A percentile compares a stretch with the other conserved stretches of the same genome.
These are phyloP conservation scores for Sphagnum contortum DNA, from an alignment of 225 moss, liverwort and hornwort species.

Conservation along the genomic window DNA sequence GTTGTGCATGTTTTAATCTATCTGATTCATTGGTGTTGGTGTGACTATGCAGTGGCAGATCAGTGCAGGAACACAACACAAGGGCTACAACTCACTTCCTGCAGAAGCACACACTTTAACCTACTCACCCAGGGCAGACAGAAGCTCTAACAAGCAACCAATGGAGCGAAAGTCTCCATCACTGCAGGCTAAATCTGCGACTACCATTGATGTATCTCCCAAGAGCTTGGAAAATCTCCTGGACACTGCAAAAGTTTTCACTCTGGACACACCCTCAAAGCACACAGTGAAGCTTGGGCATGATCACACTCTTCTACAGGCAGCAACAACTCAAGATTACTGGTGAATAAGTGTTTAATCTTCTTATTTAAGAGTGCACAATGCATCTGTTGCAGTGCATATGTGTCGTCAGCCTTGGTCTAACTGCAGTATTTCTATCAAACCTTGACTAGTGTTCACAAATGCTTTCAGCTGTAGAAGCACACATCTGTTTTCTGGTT, in stretches of 20 bases:
- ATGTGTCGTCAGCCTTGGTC: too few species aligned
- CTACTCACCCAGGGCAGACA: slow-evolving; percentile 41
- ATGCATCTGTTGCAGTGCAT: too few species aligned
- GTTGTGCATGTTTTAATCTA: background rate
- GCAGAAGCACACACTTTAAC: slow-evolving; percentile 35
- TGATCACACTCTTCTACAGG: slow-evolving; percentile 83
- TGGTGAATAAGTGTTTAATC: slow-evolving; percentile 29
- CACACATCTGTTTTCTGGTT: too few species aligned
- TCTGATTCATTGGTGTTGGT: slow-evolving; percentile 10
- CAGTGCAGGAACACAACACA: slow-evolving; percentile 45
- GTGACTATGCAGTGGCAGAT: slow-evolving; percentile 60
- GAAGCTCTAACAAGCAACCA: slow-evolving; percentile 44
- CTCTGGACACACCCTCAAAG: slow-evolving; percentile 50
- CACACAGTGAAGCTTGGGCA: slow-evolving; percentile 64
- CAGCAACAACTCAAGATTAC: slow-evolving; percentile 80
- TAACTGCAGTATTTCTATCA: too few species aligned
- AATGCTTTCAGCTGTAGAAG: too few species aligned
- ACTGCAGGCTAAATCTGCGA: slow-evolving; percentile 34
- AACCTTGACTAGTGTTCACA: too few species aligned
- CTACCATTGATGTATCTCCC: slow-evolving; percentile 63
- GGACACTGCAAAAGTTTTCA: slow-evolving; percentile 37
- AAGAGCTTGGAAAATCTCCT: slow-evolving; percentile 45
- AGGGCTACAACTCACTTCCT: slow-evolving; percentile 48
- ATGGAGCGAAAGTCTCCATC: slow-evolving; percentile 47
- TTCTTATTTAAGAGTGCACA: too few species aligned